phyloP scores from a whole-genome alignment of 768 basidiomycete species.

The Phaeolepiota aurea region DNA sequence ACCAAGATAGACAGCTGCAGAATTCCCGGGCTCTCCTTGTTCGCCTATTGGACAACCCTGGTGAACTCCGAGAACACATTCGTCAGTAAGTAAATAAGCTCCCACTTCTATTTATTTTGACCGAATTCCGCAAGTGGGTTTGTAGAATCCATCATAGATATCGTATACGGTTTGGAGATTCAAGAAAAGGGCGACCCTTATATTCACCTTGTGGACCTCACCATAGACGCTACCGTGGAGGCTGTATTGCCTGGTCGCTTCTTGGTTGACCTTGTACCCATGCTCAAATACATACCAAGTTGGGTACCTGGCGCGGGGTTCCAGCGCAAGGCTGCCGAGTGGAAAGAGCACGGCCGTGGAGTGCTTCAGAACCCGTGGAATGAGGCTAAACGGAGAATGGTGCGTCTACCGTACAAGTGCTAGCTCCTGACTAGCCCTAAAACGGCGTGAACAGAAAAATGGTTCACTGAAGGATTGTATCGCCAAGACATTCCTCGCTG shows the following conservation, averaged over 20 bases:
- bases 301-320: constrained; percentile 55
- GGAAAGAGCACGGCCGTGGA: constrained; percentile 27
- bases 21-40: constrained; percentile 20
- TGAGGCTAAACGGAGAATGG: constrained; percentile 16
- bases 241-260: constrained; percentile 33
- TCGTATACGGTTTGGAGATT: constrained; percentile 40
- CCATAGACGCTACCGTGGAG: constrained; percentile 20
- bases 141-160: not conserved
- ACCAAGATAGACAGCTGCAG: constrained; percentile 10
- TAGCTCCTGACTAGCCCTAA: too few relatives aligned
- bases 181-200: constrained; percentile 32
- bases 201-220: constrained; percentile 29
- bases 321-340: constrained; percentile 88
- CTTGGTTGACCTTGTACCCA: constrained; percentile 34
- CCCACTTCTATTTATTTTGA: not conserved
- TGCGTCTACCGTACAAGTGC: too few relatives aligned
- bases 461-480: constrained; percentile 24
- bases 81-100: constrained; percentile 20
- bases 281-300: constrained; percentile 36
- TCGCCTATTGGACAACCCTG: constrained; percentile 18
- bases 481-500: constrained; percentile 56
- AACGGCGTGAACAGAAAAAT: too few relatives aligned
- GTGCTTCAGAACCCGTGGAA: constrained; percentile 29
- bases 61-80: constrained; percentile 14
- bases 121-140: not conserved